These are phyloP conservation scores for Fusarium chaquense DNA, from an alignment of 2,329 filamentous ascomycete species.

Conservation along the genomic window DNA sequence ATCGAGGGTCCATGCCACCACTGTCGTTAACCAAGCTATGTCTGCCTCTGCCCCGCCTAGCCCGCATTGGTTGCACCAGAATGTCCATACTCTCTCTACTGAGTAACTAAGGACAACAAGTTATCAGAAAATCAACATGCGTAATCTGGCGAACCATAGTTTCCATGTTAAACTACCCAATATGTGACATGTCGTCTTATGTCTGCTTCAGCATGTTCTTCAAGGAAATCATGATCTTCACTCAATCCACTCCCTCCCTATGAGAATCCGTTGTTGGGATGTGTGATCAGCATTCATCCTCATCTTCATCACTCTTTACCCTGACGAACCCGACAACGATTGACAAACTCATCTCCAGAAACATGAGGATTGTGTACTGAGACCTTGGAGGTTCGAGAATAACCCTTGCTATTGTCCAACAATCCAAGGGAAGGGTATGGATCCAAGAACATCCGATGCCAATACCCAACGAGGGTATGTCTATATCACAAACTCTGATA, in stretches of 20 bases:
- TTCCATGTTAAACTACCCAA: neutral
- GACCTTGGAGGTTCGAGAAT: neutral
- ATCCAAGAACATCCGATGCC: neutral
- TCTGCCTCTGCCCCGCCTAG: constrained; percentile 24
- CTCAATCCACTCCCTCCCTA: constrained; percentile 34
- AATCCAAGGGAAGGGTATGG: neutral
- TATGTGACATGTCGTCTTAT: constrained; percentile 33
- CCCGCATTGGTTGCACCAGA: constrained; percentile 24
- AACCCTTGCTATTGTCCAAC: constrained; percentile 4
- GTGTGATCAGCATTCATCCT: constrained; percentile 22
- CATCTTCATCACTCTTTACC: constrained; percentile 8
- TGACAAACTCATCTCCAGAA: neutral
- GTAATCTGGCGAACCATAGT: neutral
- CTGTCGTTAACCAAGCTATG: constrained; percentile 16
- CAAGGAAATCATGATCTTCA: constrained; percentile 32
- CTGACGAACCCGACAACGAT: neutral
- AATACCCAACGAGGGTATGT: neutral
- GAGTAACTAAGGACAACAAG: neutral
- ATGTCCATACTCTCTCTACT: neutral
- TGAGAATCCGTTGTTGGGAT: neutral
- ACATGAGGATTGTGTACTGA: constrained; percentile 5
- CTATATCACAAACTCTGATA: constrained; percentile 1
- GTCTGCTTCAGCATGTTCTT: constrained; percentile 25
- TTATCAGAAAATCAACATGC: neutral
- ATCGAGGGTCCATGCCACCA: constrained; percentile 6